Base-by-base conservation (phyloP, 2,329 filamentous ascomycete species). In the Penicillium sp. region DNA sequence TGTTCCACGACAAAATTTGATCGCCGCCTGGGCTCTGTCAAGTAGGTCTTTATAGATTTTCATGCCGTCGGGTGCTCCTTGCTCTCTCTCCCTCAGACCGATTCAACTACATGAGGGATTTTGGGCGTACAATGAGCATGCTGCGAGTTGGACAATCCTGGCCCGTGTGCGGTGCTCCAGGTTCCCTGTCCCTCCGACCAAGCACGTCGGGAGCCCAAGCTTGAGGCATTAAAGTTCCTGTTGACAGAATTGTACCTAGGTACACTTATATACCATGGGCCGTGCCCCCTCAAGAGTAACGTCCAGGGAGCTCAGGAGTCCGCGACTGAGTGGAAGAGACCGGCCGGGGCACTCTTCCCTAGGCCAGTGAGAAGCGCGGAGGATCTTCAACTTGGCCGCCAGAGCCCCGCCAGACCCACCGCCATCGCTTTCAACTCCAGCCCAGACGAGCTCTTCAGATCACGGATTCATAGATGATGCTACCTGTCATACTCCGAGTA, bases 331-430 rank as follows among this genome's bases (percentile, higher is more conserved):
- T 41, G 47, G 23, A 57, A 44, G 61, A 58, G 63, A 35, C 45
- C 54, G 58, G 44, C 58, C 59, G 58, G 60, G 58, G 50, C 60
- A 60, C 61, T 62, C 60, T 58, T 51, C 48, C 58, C 52, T 53
- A 64, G 52, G 61, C 64, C 65, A 68, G 67, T 65, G 56, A 66
- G 51, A 62, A 65, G 61, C 66, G 66, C 61, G 65, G 67, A 69
- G 66, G 67, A 69, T 69, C 67, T 62, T 68, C 67, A 56, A 61
- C 54, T 63, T 64, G 62, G 56, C 64, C 64, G 64, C 61, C 62
- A 67, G 63, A 63, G 61, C 56, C 63, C 63, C 64, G 54, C 62
- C 52, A 49, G 67, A 67, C 67, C 67, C 67, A 68, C 67, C 50
- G 41, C 48, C 53, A 58, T 56, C 60, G 62, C 58, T 57, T 64